Evolutionary conservation across 2,329 filamentous ascomycete species (phyloP).

Genomic region (Ophiostoma sp.): DNA sequence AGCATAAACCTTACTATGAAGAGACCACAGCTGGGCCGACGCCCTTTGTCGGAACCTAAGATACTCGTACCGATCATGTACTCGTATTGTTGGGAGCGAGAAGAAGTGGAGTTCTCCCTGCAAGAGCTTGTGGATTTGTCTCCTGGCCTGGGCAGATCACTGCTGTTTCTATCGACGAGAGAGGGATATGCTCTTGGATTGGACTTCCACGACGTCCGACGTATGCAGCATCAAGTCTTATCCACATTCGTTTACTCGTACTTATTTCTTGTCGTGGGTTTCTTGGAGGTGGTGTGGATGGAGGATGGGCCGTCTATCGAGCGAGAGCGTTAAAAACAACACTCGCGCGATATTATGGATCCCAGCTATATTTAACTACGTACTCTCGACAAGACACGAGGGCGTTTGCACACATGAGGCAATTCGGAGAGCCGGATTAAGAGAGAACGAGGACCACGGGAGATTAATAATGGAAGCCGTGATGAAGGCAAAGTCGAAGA

Average conservation of each 20-base stretch:
- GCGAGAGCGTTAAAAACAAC: background rate
- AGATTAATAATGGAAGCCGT: background rate
- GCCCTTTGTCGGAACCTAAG: background rate
- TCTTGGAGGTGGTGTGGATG: background rate
- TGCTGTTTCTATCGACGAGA: background rate
- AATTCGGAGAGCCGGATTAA: background rate
- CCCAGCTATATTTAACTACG: background rate
- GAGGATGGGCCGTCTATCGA: background rate
- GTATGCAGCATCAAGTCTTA: background rate
- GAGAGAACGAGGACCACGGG: background rate
- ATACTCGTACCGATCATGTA: background rate
- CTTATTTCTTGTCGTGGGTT: background rate
- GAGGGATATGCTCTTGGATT: background rate
- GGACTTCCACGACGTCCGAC: background rate
- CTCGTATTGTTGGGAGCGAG: constrained; percentile 2
- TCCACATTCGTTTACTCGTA: background rate
- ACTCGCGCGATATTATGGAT: background rate
- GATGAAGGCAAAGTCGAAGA: background rate
- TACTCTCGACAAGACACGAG: too few species aligned
- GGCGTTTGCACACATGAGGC: too few species aligned
- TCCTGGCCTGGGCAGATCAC: background rate
- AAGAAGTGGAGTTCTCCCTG: too few species aligned
- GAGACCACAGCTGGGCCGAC: background rate
- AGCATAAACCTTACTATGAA: background rate
- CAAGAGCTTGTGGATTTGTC: background rate